Evolutionary conservation across 2,329 filamentous ascomycete species (phyloP).

Genomic region (Annulohypoxylon truncatum): DNA sequence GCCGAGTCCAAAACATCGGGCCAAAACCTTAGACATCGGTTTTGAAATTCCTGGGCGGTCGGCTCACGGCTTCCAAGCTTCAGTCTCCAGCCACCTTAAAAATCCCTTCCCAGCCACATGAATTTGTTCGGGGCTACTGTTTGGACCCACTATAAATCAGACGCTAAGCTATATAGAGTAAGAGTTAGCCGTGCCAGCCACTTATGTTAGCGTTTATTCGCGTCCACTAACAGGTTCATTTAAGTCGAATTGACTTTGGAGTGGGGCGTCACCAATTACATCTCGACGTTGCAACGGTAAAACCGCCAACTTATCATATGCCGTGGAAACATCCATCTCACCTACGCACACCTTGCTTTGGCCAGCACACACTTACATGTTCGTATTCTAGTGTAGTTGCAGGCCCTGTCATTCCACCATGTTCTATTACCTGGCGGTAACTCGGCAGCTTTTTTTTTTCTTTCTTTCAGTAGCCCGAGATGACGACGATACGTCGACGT

Average conservation of each 20-base stretch:
- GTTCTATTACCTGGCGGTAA: conserved; percentile 11
- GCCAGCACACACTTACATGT: conserved; percentile 32
- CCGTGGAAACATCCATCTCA: conserved; percentile 21
- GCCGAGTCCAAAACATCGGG: conserved; percentile 28
- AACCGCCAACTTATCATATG: conserved; percentile 9
- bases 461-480: not conserved
- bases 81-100: conserved; percentile 27
- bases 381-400: conserved; percentile 31
- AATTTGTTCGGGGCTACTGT: conserved; percentile 14
- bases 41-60: not conserved
- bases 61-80: conserved; percentile 1
- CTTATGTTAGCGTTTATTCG: conserved; percentile 29
- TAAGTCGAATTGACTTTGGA: conserved; percentile 7
- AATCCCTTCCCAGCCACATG: conserved; percentile 27
- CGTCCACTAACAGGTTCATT: conserved; percentile 11
- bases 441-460: conserved; percentile 10
- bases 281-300: conserved; percentile 13
- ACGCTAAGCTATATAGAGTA: conserved; percentile 9
- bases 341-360: conserved; percentile 24
- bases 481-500: conserved; percentile 41
- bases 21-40: conserved; percentile 1
- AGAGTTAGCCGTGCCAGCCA: conserved; percentile 14
- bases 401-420: conserved; percentile 29
- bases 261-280: conserved; percentile 15
- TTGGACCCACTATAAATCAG: not conserved